Evolutionary conservation across 148 eudicot species (phyloP).

Genomic region (Fagopyrum tataricum): DNA sequence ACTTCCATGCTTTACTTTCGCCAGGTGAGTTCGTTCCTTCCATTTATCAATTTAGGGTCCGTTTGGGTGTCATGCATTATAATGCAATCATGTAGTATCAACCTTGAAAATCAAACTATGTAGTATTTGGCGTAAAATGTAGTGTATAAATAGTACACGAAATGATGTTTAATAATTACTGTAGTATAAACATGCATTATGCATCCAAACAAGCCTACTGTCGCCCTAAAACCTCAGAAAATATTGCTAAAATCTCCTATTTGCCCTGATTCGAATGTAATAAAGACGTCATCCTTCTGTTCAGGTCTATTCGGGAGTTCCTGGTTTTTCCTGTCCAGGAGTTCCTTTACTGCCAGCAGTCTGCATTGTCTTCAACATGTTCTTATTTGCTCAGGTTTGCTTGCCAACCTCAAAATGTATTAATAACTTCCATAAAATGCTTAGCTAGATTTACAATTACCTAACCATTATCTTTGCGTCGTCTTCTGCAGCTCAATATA

Average conservation of each 20-base stretch:
- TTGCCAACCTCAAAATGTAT: background rate
- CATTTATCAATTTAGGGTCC: background rate
- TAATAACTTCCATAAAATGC: background rate
- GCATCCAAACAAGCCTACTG: no score
- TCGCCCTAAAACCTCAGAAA: no score
- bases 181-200: no score
- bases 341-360: conserved; percentile 81
- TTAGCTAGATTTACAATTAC: background rate
- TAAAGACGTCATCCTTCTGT: background rate
- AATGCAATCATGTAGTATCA: no score
- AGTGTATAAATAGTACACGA: no score
- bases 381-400: conserved; percentile 90
- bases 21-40: conserved; percentile 48
- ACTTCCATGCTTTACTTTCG: conserved; percentile 55
- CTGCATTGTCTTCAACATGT: conserved; percentile 85
- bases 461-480: background rate
- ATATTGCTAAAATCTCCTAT: background rate
- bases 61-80: no score
- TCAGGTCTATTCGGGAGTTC: conserved; percentile 49
- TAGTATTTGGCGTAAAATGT: no score
- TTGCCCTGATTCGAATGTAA: background rate
- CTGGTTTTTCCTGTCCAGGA: conserved; percentile 88
- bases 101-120: no score
- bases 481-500: conserved; percentile 69
- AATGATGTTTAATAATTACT: no score